Evolutionary conservation across 1,139 yeast genomes (phyloP).

Genomic region (Zygosaccharomyces pseudobailii): DNA sequence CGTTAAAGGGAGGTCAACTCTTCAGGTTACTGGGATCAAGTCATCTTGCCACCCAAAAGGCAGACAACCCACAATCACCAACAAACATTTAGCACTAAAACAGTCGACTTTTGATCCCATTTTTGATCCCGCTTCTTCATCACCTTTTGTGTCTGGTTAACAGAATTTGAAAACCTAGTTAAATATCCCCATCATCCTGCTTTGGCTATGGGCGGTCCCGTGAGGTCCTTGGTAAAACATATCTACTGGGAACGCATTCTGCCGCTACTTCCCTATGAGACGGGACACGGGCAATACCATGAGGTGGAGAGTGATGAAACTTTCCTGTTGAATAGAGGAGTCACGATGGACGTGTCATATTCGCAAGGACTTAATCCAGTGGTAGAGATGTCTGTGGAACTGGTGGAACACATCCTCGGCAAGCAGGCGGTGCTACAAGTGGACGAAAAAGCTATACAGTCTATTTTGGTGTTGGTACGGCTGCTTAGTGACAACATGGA

Average conservation of each 20-base stretch:
- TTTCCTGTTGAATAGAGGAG: slow-evolving; percentile 21
- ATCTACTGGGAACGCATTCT: slow-evolving; percentile 18
- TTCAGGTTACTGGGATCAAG: slow-evolving; percentile 2
- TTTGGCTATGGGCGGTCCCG: slow-evolving; percentile 6
- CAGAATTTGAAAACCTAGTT: neutral
- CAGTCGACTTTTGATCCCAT: neutral
- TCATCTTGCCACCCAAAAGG: slow-evolving; percentile 4
- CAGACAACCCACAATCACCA: neutral
- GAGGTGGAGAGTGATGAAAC: slow-evolving; percentile 27
- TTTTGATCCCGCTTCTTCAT: neutral
- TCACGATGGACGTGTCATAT: slow-evolving; percentile 23
- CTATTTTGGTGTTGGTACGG: slow-evolving; percentile 25
- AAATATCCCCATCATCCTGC: neutral
- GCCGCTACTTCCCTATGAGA: slow-evolving; percentile 21
- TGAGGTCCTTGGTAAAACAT: slow-evolving; percentile 18
- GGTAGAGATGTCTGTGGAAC: slow-evolving; percentile 17
- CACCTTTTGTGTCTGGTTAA: neutral
- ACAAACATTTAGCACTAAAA: neutral
- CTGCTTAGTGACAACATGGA: slow-evolving; percentile 29
- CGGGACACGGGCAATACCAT: slow-evolving; percentile 16
- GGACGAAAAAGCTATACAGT: slow-evolving; percentile 20
- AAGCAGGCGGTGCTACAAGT: slow-evolving; percentile 14
- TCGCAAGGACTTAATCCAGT: slow-evolving; percentile 21
- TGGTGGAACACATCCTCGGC: slow-evolving; percentile 22
- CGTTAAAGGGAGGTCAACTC: neutral